Evolutionary conservation across 306 rosid species (phyloP).

Genomic region (Spatholobus suberectus): DNA sequence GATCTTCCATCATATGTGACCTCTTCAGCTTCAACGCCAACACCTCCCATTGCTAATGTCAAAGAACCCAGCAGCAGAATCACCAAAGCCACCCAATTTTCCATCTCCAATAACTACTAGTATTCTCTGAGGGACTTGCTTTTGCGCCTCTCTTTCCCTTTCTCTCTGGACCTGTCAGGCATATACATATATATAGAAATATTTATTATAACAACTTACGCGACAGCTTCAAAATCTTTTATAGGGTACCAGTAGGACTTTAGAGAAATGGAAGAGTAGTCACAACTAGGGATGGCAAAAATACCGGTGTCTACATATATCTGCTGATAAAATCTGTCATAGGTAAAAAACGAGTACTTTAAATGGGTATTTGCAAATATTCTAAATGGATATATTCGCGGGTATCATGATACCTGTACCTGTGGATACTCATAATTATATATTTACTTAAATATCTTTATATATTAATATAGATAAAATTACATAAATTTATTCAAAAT

Average conservation of each 20-base stretch:
- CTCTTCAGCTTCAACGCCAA: constrained; percentile 1
- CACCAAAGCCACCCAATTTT: constrained; percentile 23
- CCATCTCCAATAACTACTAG: constrained; percentile 1
- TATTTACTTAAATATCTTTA: too few species aligned
- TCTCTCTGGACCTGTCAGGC: not conserved
- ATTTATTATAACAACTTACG: not conserved
- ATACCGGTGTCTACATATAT: too few species aligned
- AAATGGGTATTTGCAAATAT: too few species aligned
- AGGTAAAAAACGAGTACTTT: too few species aligned
- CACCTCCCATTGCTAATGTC: not conserved
- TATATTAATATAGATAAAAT: too few species aligned
- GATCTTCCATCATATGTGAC: constrained; percentile 76
- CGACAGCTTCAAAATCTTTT: not conserved
- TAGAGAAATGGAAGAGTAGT: constrained; percentile 20
- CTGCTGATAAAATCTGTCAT: too few species aligned
- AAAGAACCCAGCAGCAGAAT: not conserved
- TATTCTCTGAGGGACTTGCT: not conserved
- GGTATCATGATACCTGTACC: too few species aligned
- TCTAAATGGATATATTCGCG: too few species aligned
- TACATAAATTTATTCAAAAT: too few species aligned
- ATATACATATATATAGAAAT: not conserved
- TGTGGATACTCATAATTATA: too few species aligned
- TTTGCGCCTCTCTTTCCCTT: not conserved
- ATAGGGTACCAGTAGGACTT: not conserved
- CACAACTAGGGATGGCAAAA: too few species aligned